Base-by-base conservation (phyloP, 2,329 filamentous ascomycete species). In the Ophiobolus disseminans region DNA sequence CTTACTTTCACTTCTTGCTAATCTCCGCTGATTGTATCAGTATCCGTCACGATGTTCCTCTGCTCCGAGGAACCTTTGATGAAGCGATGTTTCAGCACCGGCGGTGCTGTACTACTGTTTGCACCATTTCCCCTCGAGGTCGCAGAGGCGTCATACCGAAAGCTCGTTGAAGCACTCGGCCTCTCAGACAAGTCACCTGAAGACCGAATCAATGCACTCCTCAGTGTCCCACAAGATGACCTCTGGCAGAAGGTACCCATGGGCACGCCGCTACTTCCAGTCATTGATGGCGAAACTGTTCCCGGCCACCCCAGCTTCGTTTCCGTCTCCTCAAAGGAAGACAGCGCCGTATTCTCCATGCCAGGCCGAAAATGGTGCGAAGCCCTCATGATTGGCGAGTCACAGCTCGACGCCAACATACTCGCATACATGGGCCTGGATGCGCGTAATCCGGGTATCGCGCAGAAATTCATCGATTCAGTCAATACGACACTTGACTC, bases 331-430 rank as follows among this genome's bases (percentile, higher is more conserved):
- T 65, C 61, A 6, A 34, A 64, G 42, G 51, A 58, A 5, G 64
- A 73, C 25, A 57, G 56, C 20, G 49, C 55, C 9, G 10, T 16
- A 5, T 66, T 65, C 31, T 28, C 45, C 20, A 66, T 78, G 23
- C 71, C 73, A 4, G 78, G 75, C 0, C 73, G 70, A 28, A 63
- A 68, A 8, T 82, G 79, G 78, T 80, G 75, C 47, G 62, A 74
- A 26, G 67, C 71, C n/a, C 47, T 81, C 9, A 69, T 80, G 50
- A 73, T 82, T 30, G 80, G 79, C 13, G 75, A 81, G 48, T 76
- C 76, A 17, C 69, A 75, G 48, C 71, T 78, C 36, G 79, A 81
- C 66, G 76, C 48, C 9, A 70, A 59, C 35, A 68, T 70, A 8
- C 41, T 69, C 4, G 59, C 57, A 19, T 67, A 59, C 21, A 50